These are phyloP conservation scores for Zasmidium cellare DNA, from an alignment of 2,329 filamentous ascomycete genomes.

Conservation along the genomic window DNA sequence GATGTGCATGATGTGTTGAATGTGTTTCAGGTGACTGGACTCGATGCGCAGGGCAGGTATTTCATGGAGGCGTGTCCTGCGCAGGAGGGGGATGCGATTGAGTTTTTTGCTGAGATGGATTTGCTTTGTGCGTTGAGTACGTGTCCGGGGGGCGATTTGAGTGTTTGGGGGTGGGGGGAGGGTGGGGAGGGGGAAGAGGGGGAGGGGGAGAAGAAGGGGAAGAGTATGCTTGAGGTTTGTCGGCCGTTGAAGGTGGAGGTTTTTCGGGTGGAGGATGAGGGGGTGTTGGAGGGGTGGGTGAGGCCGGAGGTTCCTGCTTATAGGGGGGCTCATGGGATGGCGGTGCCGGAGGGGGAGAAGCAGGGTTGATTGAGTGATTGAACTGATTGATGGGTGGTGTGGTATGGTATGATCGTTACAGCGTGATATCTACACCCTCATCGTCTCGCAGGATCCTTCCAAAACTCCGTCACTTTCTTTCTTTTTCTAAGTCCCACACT, in stretches of 20 bases:
- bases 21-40: slow-evolving; percentile 79
- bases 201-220: slow-evolving; percentile 55
- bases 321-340: slow-evolving; percentile 65
- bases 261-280: slow-evolving; percentile 54
- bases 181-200: slow-evolving; percentile 55
- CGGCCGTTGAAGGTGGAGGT: slow-evolving; percentile 74
- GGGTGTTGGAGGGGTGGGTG: slow-evolving; percentile 62
- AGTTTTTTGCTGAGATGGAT: slow-evolving; percentile 80
- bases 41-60: slow-evolving; percentile 71
- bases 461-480: no score
- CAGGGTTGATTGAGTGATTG: no score
- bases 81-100: slow-evolving; percentile 60
- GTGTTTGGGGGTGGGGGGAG: slow-evolving; percentile 76
- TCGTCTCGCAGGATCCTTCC: no score
- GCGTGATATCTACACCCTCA: no score
- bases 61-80: slow-evolving; percentile 70
- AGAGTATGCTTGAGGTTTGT: slow-evolving; percentile 69
- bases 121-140: slow-evolving; percentile 66
- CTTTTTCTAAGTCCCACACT: no score
- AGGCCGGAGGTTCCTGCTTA: slow-evolving; percentile 62
- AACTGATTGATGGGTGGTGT: no score
- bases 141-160: slow-evolving; percentile 79
- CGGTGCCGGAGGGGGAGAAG: slow-evolving; percentile 46
- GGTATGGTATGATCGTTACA: no score
- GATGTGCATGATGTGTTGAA: slow-evolving; percentile 87